Base-by-base conservation (phyloP, 495 filamentous ascomycete species). In the Rhypophila decipiens region DNA sequence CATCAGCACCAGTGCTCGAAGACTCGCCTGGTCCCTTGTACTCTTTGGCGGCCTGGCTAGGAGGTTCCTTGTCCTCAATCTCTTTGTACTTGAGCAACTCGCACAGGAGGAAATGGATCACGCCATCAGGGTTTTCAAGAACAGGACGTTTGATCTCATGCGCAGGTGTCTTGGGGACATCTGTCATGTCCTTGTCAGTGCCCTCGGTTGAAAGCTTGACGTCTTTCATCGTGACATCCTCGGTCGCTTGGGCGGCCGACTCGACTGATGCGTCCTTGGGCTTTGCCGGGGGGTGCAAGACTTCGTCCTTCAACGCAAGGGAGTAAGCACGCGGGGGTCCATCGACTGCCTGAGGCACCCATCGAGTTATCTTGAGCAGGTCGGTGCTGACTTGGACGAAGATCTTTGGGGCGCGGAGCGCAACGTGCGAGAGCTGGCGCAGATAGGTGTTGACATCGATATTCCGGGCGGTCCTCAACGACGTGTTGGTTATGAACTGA, bases 311-410 rank as follows among this genome's bases (percentile, higher is more conserved):
- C 52, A 56, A 55, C 41, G 36, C 63, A 44, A 63, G 69, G 36
- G 51, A 45, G 38, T 64, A 57, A 18, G 59, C 51, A 44, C 56
- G 79, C 66, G 56, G 73, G 42, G 73, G 61, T 80, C 86, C 51
- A 80, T 55, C 55, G 22, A 40, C 44, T 3, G 63, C 50, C 1
- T 56, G 43, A 3, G 57, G 41, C 54, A 15, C 52, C 76, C 58
- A 96, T 71, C 60, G 76, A 67, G 54, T 84, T 27, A 96, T 65
- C 59, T 87, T 87, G 24, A 94, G 66, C 54, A 87, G 83, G 55
- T 97, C 90, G 46, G 89, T 87, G 17, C 86, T 85, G n/a, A 93
- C 82, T 46, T 95, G 85, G 22, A 97, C 83, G 58, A 97, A 99
- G 39, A 94, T 67, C 43, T 87, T 83, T 1, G 94, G 93, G 34